Percentiles rank a stretch among this genome's conserved stretches.
phyloP scores from a whole-genome alignment of 2,329 filamentous ascomycete species.

The Tolypocladium guangdongense region DNA sequence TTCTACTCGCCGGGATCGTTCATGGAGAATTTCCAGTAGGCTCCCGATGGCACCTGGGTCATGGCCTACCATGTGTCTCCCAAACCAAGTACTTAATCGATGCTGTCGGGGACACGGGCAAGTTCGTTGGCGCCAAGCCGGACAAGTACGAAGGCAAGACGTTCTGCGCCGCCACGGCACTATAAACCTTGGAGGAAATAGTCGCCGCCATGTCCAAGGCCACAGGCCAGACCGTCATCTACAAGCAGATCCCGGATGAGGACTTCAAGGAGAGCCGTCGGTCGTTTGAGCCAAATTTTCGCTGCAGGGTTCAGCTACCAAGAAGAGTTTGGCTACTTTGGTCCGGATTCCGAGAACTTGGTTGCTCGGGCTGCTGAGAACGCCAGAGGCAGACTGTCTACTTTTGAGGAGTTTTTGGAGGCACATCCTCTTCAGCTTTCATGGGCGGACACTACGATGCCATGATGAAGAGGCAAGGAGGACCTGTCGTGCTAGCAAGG shows the following conservation, averaged over 20 bases:
- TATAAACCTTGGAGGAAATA: constrained; percentile 26
- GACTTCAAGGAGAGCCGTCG: constrained; percentile 9
- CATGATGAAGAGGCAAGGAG: too few relatives aligned
- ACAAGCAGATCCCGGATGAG: constrained; percentile 9
- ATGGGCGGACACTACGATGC: too few relatives aligned
- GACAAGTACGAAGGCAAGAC: constrained; percentile 30
- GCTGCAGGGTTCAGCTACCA: constrained; percentile 1
- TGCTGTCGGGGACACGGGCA: constrained; percentile 30
- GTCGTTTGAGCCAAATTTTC: constrained; percentile 6
- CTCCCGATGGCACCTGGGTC: constrained; percentile 17
- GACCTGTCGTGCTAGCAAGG: too few relatives aligned
- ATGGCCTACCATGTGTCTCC: constrained; percentile 9
- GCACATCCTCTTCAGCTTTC: not conserved
- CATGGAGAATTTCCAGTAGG: constrained; percentile 27
- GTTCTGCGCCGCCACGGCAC: constrained; percentile 30
- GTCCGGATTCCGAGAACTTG: constrained; percentile 7
- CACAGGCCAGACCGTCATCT: constrained; percentile 23
- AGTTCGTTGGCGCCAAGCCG: constrained; percentile 28
- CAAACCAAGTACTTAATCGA: constrained; percentile 30
- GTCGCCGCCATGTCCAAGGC: constrained; percentile 25
- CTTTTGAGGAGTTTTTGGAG: constrained; percentile 11
- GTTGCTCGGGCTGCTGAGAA: constrained; percentile 10
- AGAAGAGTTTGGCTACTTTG: constrained; percentile 14
- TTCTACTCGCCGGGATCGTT: constrained; percentile 30
- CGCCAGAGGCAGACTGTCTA: constrained; percentile 9